Conservation (phyloP, 306 rosid species). For the Canavalia ensiformis region DNA sequence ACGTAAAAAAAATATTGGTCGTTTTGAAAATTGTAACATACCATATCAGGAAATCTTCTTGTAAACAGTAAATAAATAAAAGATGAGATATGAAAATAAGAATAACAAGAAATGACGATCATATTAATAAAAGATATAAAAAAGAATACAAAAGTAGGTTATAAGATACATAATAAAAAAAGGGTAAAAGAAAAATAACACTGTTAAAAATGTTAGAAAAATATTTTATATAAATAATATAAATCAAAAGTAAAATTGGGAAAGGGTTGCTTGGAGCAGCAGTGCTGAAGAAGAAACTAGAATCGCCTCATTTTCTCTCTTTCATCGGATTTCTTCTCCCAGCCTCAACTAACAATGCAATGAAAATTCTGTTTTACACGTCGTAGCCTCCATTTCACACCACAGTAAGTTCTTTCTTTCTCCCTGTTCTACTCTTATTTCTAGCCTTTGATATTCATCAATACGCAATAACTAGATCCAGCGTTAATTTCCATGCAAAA, state of each 20-base stretch:
- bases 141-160: too few relatives aligned
- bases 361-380: neutral
- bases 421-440: neutral
- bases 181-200: too few relatives aligned
- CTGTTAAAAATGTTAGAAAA: too few relatives aligned
- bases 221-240: too few relatives aligned
- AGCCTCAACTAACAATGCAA: neutral
- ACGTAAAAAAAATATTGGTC: neutral
- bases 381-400: conserved; percentile 15
- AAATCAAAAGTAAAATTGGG: too few relatives aligned
- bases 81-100: too few relatives aligned
- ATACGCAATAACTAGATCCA: neutral
- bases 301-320: neutral
- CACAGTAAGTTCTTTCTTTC: neutral
- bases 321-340: neutral
- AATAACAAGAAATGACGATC: too few relatives aligned
- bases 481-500: neutral
- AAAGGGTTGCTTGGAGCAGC: neutral
- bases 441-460: neutral
- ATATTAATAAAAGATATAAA: too few relatives aligned
- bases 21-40: neutral
- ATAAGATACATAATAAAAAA: too few relatives aligned
- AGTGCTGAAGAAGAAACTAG: neutral
- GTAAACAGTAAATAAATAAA: too few relatives aligned
- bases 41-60: neutral